Conservation (phyloP, 208 protist genomes). For the Trypanosoma cruzi region DNA sequence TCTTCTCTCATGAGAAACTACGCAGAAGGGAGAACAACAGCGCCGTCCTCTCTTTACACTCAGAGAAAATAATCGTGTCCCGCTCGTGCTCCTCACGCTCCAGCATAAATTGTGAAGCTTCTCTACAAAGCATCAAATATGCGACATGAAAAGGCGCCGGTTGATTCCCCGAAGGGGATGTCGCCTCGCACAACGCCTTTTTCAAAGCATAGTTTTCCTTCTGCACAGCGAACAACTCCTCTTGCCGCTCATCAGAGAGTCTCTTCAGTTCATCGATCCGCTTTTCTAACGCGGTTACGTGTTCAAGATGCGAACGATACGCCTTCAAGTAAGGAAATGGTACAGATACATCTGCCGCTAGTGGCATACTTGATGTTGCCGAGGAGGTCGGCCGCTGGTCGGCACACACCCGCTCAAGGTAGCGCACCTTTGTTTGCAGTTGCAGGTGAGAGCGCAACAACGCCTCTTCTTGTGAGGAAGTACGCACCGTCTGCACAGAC, state of each 20-base stretch:
- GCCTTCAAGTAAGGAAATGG: no score
- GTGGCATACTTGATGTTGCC: background rate
- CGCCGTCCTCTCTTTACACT: conserved; percentile 2
- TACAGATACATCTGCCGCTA: no score
- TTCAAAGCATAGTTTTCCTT: no score
- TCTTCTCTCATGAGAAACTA: background rate
- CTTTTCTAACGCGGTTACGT: background rate
- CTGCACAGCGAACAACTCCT: no score
- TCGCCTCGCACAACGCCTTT: no score
- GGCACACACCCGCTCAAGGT: background rate
- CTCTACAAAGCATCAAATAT: background rate
- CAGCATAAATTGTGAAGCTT: conserved; percentile 3
- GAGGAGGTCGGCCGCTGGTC: background rate
- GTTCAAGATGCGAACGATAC: background rate
- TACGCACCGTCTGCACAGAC: background rate
- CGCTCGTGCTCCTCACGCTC: conserved; percentile 11
- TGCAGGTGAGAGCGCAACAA: background rate
- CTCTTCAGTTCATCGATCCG: background rate
- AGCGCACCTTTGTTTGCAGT: background rate
- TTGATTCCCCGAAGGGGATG: background rate
- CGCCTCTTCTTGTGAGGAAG: background rate
- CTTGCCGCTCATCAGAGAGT: background rate
- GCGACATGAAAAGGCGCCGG: background rate
- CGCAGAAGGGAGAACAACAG: conserved; percentile 7
- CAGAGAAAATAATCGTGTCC: background rate